Conservation (phyloP, 2,329 filamentous ascomycete genomes). For the Daldinia eschscholtzii region DNA sequence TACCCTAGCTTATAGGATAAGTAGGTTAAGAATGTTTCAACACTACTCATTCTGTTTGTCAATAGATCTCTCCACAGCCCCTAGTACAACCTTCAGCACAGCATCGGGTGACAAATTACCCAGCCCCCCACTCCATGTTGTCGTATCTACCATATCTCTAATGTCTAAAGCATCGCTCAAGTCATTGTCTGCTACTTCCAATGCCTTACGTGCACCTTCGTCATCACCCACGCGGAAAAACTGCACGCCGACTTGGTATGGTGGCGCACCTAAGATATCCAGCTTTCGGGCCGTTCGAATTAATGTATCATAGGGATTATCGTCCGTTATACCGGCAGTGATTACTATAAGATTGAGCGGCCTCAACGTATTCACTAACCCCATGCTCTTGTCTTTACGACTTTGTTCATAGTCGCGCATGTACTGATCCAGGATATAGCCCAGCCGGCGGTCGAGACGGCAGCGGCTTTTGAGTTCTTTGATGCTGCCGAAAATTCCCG, state of each 20-base stretch:
- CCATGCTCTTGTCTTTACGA: background rate
- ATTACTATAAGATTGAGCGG: constrained; percentile 82
- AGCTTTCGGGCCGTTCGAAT: constrained; percentile 71
- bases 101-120: constrained; percentile 68
- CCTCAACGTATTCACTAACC: background rate
- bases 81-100: constrained; percentile 75
- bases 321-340: constrained; percentile 75
- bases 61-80: constrained; percentile 61
- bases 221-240: constrained; percentile 81
- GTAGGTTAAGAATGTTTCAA: background rate
- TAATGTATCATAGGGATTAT: constrained; percentile 73
- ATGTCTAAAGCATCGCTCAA: constrained; percentile 63
- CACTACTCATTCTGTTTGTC: constrained; percentile 31
- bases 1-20: background rate
- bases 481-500: constrained; percentile 47
- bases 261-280: constrained; percentile 68
- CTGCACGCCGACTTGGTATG: constrained; percentile 79
- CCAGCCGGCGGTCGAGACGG: constrained; percentile 39
- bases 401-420: constrained; percentile 30
- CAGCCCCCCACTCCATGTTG: constrained; percentile 64
- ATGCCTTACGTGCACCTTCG: constrained; percentile 64
- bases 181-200: constrained; percentile 73
- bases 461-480: constrained; percentile 43
- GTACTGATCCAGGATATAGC: constrained; percentile 42
- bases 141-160: constrained; percentile 80